Evolutionary conservation across 2,329 filamentous ascomycete genomes (phyloP), one percentile per base, ranked within the genome.

Genomic region (Botrytis deweyae): DNA sequence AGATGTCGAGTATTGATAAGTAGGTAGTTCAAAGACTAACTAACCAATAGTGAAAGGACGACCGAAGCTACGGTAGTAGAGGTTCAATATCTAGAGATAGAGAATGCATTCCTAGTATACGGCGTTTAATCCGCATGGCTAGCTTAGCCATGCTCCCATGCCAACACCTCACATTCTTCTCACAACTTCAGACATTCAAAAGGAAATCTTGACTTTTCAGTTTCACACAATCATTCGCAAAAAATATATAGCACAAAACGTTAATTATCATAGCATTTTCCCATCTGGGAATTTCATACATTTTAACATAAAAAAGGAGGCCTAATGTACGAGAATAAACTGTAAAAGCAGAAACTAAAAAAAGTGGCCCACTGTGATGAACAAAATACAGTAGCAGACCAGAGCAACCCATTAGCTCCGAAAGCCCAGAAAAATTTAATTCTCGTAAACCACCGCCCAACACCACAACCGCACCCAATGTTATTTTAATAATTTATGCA

Each of bases 301-400:
- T 70, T 73, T 68, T 62, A 68, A 70, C 58, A 64, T 52, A 63
- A 70, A 44, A 73, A 73, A 73, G 14, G 20, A 22, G 44, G 72
- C 52, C 44, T 70, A 73, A 64, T 73, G 65, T 70, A 73, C 72
- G 72, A 63, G 64, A 40, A 59, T 68, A 67, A 67, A 72, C 52
- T 29, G 46, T 40, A 73, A 73, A 70, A 64, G 72, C 55, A 66
- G 49, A 52, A 63, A 70, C 42, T 55, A 73, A 73, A 61, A 73
- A 68, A 18, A 63, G 71, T 55, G 49, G 58, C 25, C 65, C 64
- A 63, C 66, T 63, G 36, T 63, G 22, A 44, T 67, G 65, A 73
- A 70, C 55, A 63, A 73, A 73, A 70, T 73, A 73, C 72, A 70
- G 71, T 72, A 73, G 72, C 59, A 44, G 65, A 68, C 66, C 72